Base-by-base conservation (phyloP, 2,329 filamentous ascomycete genomes). In the Claviceps arundinis region DNA sequence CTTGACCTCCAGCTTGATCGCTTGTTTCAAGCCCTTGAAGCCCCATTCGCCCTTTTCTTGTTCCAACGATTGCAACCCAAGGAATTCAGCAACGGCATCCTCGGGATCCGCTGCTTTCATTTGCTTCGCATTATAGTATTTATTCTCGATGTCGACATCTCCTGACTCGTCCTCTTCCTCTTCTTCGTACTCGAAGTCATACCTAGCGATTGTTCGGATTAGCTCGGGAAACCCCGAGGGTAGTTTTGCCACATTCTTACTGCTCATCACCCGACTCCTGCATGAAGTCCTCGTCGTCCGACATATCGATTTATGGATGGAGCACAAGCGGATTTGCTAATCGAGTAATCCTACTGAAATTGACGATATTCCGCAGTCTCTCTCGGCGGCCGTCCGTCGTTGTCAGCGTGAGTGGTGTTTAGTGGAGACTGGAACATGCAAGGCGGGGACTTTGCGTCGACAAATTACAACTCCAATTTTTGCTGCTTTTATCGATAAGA, bases 41-140 rank as follows among this genome's bases (percentile, higher is more conserved):
- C 93, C 93, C 93, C 91, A 97, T 68, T 98, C 91, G 55, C 89
- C 89, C 72, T 97, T 98, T 66, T 95, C 89, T 51, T 82, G 71
- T 68, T 98, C 91, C 46, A 96, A 68, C 14, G 79, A 75, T 5
- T 89, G 89, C 56, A 98, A 85, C 37, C 82, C 86, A n/a, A 97
- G 73, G 62, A 98, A 98, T 66, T 97, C 91, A 38, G 84, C 81
- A 52, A 98, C 86, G 2, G 93, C 93, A 60, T 89, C 89, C 62
- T 93, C 81, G 0, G 91, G 89, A 53, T 90, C 89, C 56, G 84
- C 84, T 44, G 76, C 75, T 74, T 97, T 98, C 65, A 95, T 83
- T 72, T 97, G 91, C 71, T 98, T 98, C 44, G 93, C 93, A 70
- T 96, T 97, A 77, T 97, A 98, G 75, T 98, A 98, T 72, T 95